Evolutionary conservation across 2,329 filamentous ascomycete species (phyloP), one percentile per base, ranked within the genome.

Genomic region (Teratosphaeria viscida): DNA sequence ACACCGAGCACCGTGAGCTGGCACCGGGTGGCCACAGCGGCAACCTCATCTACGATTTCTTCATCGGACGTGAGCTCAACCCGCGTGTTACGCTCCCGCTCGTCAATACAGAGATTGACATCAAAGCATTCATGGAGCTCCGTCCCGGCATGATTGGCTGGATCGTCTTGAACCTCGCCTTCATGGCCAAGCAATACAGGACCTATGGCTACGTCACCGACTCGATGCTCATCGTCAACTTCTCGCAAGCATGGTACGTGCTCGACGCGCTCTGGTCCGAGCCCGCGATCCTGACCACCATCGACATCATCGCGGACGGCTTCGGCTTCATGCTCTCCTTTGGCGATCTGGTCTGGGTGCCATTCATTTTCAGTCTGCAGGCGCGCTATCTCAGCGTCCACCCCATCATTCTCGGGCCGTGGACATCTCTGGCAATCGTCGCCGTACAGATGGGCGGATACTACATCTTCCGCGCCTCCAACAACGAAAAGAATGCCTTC

Each of bases 311-410:
- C 57, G 89, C 86, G 52, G 92, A 97, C 68, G 92, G 92, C 5
- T 96, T 97, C 67, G 92, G 92, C 57, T 90, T 90, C 78, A 97
- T 97, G 92, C 81, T 97, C 37, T 81, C 89, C 1, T 96, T 96
- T 71, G 92, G 91, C 59, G 92, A 97, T 69, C 80, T 96, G 5
- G 89, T 88, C 62, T 97, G 92, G 92, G 83, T 96, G 2, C 92
- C 92, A 0, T 95, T 95, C 72, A 81, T 90, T 60, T 97, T 96
- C 79, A 88, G 85, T 19, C 79, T 90, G 39, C 92, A 95, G 74
- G 85, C 87, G 7, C 85, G 89, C 52, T 97, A 96, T 73, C 84
- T 97, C 5, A 83, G 91, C 0, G 81, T 88, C 11, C 88, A 95
- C 74, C 92, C 92, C 0, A 78, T 91, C 14, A 80, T 86, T n/a